phyloP scores from a whole-genome alignment of 331 rosid genomes.

The Ulmus americana region DNA sequence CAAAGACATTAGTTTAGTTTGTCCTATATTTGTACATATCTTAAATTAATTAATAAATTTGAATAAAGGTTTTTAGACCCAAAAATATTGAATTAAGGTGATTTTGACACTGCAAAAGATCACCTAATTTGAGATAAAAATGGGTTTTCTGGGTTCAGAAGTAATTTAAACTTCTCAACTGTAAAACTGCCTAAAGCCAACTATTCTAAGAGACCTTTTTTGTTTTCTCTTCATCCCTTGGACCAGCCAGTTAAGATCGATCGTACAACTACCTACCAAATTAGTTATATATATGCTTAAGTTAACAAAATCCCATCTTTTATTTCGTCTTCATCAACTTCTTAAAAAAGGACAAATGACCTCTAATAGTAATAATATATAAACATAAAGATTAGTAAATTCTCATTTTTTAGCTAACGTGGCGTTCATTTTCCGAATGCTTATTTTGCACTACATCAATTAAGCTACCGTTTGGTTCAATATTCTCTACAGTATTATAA shows the following conservation, averaged over 20 bases:
- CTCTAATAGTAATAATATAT: conserved; percentile 11
- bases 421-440: too few species aligned
- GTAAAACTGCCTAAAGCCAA: conserved; percentile 46
- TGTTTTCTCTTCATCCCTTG: conserved; percentile 17
- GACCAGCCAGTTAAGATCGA: conserved; percentile 16
- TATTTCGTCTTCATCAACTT: conserved; percentile 2
- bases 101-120: conserved; percentile 29
- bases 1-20: conserved; percentile 11
- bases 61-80: background rate
- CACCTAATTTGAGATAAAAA: conserved; percentile 38
- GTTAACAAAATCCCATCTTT: conserved; percentile 6
- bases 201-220: conserved; percentile 33
- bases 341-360: background rate
- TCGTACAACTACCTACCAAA: conserved; percentile 43
- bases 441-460: too few species aligned
- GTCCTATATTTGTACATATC: background rate
- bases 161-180: conserved; percentile 49
- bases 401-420: too few species aligned
- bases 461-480: too few species aligned
- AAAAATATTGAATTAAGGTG: conserved; percentile 16
- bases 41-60: too few species aligned
- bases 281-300: background rate
- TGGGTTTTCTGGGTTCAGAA: conserved; percentile 40
- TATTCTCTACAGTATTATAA: too few species aligned
- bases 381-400: background rate